phyloP scores from a whole-genome alignment of 805 yeast species.

The Jamesozyma lodderae region DNA sequence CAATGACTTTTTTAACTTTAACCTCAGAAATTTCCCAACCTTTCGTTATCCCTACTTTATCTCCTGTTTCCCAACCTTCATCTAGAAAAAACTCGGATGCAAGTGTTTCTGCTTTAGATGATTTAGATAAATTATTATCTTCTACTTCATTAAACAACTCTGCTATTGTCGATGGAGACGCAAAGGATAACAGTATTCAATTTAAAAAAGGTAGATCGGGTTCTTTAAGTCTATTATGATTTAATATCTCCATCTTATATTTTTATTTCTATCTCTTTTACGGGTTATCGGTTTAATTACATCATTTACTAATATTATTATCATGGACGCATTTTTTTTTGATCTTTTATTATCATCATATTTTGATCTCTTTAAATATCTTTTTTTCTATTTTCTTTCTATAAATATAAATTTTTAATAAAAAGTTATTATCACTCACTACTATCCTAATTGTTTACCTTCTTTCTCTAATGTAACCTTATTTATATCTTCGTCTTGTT shows the following conservation, averaged over 20 bases:
- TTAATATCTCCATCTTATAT: too few species aligned
- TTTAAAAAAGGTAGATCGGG: constrained; percentile 6
- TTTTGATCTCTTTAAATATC: too few species aligned
- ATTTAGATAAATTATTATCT: constrained; percentile 4
- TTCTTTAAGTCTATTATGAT: constrained; percentile 8
- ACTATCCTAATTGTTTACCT: constrained; percentile 14
- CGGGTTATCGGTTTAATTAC: too few species aligned
- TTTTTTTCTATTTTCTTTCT: too few species aligned
- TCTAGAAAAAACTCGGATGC: constrained; percentile 27
- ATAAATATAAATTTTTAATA: background rate
- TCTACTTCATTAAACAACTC: background rate
- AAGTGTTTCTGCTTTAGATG: constrained; percentile 5
- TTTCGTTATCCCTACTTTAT: constrained; percentile 53
- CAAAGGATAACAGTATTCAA: background rate
- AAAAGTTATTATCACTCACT: too few species aligned
- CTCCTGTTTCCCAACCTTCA: constrained; percentile 42
- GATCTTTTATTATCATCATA: too few species aligned
- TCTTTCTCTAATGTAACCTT: constrained; percentile 13
- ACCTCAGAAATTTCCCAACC: constrained; percentile 52
- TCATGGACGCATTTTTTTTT: too few species aligned
- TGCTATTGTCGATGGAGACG: constrained; percentile 2
- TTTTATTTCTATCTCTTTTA: too few species aligned
- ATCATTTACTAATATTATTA: too few species aligned
- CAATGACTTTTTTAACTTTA: constrained; percentile 39
- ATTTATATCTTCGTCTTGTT: constrained; percentile 5